phyloP scores from a whole-genome alignment of 768 basidiomycete genomes.

The Tephrocybe sp. region DNA sequence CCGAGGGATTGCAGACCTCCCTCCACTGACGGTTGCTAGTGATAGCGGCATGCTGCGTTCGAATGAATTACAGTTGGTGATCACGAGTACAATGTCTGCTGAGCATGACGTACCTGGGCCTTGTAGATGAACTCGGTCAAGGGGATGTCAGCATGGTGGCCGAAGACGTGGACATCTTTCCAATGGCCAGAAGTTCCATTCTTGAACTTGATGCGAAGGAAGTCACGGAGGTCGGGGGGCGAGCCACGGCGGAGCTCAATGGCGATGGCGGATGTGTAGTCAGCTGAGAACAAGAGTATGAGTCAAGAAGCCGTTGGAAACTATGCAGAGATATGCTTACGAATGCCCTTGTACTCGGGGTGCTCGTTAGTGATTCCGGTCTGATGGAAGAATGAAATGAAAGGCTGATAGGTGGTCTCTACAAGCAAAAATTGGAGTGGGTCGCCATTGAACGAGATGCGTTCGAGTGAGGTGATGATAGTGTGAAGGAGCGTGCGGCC shows the following conservation, averaged over 20 bases:
- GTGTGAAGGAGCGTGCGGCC: conserved; percentile 76
- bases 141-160: conserved; percentile 72
- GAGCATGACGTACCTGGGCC: conserved; percentile 52
- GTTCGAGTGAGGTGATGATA: conserved; percentile 67
- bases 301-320: background rate
- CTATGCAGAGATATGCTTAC: conserved; percentile 39
- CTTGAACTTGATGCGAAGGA: conserved; percentile 82
- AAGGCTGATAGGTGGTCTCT: conserved; percentile 85
- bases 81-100: background rate
- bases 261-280: conserved; percentile 70
- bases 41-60: conserved; percentile 46
- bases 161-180: conserved; percentile 70
- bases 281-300: conserved; percentile 42
- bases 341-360: conserved; percentile 61
- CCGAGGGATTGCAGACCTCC: conserved; percentile 36
- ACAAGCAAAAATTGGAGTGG: conserved; percentile 77
- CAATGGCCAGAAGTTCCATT: conserved; percentile 71
- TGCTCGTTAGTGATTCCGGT: conserved; percentile 57
- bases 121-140: conserved; percentile 85
- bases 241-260: conserved; percentile 78
- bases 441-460: conserved; percentile 76
- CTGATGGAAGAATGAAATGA: conserved; percentile 85
- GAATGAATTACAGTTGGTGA: background rate
- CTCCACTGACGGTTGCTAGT: conserved; percentile 56
- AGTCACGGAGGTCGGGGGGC: conserved; percentile 75